phyloP scores from a whole-genome alignment of 2,329 filamentous ascomycete genomes.

The Diaporthe sp. region DNA sequence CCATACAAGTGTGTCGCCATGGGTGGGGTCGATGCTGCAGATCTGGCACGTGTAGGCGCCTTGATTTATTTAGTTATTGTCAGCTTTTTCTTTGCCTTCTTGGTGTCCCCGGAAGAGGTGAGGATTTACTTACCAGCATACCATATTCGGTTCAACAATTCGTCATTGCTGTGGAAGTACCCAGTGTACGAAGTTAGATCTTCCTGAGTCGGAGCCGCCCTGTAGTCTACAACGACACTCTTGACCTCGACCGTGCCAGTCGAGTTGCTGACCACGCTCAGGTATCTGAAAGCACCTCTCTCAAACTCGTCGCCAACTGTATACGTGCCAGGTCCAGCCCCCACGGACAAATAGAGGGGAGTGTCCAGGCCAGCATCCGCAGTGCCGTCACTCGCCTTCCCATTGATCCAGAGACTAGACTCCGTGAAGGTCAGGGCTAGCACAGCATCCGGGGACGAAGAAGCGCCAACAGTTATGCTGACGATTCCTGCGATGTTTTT shows the following conservation, averaged over 20 bases:
- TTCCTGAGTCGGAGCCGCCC: constrained; percentile 50
- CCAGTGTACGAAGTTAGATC: constrained; percentile 62
- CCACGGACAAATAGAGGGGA: constrained; percentile 30
- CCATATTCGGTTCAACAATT: constrained; percentile 65
- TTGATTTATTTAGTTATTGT: not conserved
- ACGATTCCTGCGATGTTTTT: constrained; percentile 52
- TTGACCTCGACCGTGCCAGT: constrained; percentile 45
- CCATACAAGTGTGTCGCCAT: constrained; percentile 28
- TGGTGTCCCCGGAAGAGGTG: constrained; percentile 45
- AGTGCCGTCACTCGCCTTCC: constrained; percentile 52
- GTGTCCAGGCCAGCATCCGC: constrained; percentile 27
- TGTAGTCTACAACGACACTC: constrained; percentile 51
- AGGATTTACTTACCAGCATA: constrained; percentile 60
- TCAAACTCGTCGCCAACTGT: constrained; percentile 46
- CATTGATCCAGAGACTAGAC: constrained; percentile 58
- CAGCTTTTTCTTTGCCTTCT: not conserved
- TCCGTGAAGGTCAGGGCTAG: constrained; percentile 52
- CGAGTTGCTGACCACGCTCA: constrained; percentile 45
- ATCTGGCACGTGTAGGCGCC: constrained; percentile 12
- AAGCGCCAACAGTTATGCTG: constrained; percentile 43
- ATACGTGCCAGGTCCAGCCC: constrained; percentile 27
- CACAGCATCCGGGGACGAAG: constrained; percentile 42
- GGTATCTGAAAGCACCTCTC: constrained; percentile 52
- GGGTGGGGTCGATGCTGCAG: constrained; percentile 37
- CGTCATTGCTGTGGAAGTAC: constrained; percentile 61